Evolutionary conservation across 305 asterid species (phyloP).

Genomic region (Solanum hybrid): DNA sequence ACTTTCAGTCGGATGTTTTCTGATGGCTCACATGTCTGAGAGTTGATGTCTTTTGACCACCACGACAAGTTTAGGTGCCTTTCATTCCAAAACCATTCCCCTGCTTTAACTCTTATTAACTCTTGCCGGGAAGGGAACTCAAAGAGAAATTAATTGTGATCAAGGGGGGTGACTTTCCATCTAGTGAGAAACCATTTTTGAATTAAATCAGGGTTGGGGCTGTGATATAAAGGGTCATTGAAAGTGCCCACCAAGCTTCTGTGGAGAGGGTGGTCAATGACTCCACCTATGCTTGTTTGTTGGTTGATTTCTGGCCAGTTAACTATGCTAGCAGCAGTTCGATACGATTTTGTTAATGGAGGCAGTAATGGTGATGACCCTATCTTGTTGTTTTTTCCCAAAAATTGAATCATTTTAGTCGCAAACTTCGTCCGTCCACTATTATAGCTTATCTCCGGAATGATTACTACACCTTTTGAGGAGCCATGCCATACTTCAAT

Average conservation of each 20-base stretch:
- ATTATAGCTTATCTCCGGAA: not conserved
- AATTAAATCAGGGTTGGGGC: not conserved
- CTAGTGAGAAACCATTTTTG: not conserved
- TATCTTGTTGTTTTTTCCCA: not conserved
- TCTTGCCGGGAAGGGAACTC: not conserved
- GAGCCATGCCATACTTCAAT: not conserved
- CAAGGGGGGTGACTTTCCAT: not conserved
- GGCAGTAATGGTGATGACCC: not conserved
- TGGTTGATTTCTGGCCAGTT: not conserved
- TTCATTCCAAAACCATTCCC: not conserved
- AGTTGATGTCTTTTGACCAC: not conserved
- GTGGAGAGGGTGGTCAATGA: not conserved
- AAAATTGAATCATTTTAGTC: not conserved
- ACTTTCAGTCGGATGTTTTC: not conserved
- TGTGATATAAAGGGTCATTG: not conserved
- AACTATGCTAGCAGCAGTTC: not conserved
- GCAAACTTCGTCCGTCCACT: not conserved
- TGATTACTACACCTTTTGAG: not conserved
- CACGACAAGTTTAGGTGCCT: not conserved
- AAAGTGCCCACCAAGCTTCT: not conserved
- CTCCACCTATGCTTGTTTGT: not conserved
- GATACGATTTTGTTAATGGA: not conserved
- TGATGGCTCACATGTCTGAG: not conserved
- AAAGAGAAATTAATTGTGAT: not conserved
- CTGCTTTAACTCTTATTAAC: not conserved